Base-by-base conservation (phyloP, 2,329 filamentous ascomycete genomes). In the Fusarium falciforme region DNA sequence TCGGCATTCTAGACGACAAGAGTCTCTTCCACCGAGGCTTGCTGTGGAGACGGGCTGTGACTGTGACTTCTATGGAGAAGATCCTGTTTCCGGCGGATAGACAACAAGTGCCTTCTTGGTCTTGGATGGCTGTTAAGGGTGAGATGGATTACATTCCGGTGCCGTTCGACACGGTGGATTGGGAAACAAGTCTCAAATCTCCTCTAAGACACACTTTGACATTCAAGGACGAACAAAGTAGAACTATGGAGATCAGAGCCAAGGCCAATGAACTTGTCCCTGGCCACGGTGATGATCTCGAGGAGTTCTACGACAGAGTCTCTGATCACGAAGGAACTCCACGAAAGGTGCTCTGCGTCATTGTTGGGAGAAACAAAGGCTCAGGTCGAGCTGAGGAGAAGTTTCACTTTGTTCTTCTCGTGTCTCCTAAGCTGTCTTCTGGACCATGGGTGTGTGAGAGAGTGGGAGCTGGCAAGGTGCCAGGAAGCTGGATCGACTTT, bases 81-180 rank as follows among this genome's bases (percentile, higher is more conserved):
- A 66, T 68, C 2, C 3, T 5, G 5, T 67, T 67, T 6, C 65
- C 57, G 5, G 17, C 49, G 2, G 44, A 47, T 12, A 29, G 65
- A 16, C 22, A 44, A 4, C 36, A 25, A 17, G 64, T 64, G 2
- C 67, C 67, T 1, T 62, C 67, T 3, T 70, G 67, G 67, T 70
- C 64, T 3, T 70, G 67, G 67, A 68, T 67, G 64, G 67, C 67
- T 5, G 67, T 57, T 12, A 35, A 33, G 8, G 67, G 64, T 5
- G 38, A 38, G 4, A 70, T 70, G 12, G 58, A 67, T 6, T 69
- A 69, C 16, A 6, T 69, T 1, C 10, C 6, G 0, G 67, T 66
- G 5, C 64, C 60, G 3, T 68, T 68, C 12, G 57, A 59, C 12
- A 33, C 47, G 5, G 63, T 64, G 1, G 57, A 68, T 1, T 68